Evolutionary conservation across 1,284 basidiomycete species (phyloP).

Genomic region (Laetiporus sulphureus): DNA sequence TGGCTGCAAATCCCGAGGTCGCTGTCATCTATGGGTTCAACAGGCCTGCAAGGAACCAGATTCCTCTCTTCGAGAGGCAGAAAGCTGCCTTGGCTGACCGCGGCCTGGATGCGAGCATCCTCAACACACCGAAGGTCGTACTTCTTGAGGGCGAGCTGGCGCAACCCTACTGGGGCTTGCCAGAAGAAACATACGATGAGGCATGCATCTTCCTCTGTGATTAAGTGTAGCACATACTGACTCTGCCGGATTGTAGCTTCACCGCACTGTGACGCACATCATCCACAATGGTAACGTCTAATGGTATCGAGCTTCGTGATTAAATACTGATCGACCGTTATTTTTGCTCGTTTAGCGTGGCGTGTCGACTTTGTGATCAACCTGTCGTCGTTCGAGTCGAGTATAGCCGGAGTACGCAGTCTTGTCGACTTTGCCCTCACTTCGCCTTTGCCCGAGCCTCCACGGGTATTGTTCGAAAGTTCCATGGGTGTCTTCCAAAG

Average conservation of each 20-base stretch:
- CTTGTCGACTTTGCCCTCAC: slow-evolving; percentile 34
- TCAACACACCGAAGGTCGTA: slow-evolving; percentile 24
- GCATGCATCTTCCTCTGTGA: slow-evolving; percentile 10
- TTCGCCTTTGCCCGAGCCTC: slow-evolving; percentile 15
- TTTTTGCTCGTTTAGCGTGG: slow-evolving; percentile 33
- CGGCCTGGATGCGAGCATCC: slow-evolving; percentile 19
- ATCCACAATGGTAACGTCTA: slow-evolving; percentile 21
- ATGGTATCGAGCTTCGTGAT: background rate
- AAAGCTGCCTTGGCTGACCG: slow-evolving; percentile 10
- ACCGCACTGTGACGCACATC: slow-evolving; percentile 21
- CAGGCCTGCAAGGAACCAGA: slow-evolving; percentile 8
- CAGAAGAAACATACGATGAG: slow-evolving; percentile 21
- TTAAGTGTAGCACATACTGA: too few relatives aligned
- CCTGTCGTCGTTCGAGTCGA: slow-evolving; percentile 28
- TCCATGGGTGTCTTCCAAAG: slow-evolving; percentile 23
- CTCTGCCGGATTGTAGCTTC: slow-evolving; percentile 9
- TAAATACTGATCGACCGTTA: background rate
- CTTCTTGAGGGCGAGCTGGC: slow-evolving; percentile 29
- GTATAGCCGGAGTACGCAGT: slow-evolving; percentile 31
- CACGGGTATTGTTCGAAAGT: slow-evolving; percentile 6
- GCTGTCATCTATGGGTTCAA: slow-evolving; percentile 16
- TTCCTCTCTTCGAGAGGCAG: slow-evolving; percentile 12
- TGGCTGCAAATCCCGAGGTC: slow-evolving; percentile 39
- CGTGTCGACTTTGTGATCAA: slow-evolving; percentile 34
- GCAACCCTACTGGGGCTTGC: slow-evolving; percentile 24